Evolutionary conservation across 176 grass and related monocot genomes (phyloP), one percentile per base, ranked within the genome.

Genomic region (Ananas comosus): DNA sequence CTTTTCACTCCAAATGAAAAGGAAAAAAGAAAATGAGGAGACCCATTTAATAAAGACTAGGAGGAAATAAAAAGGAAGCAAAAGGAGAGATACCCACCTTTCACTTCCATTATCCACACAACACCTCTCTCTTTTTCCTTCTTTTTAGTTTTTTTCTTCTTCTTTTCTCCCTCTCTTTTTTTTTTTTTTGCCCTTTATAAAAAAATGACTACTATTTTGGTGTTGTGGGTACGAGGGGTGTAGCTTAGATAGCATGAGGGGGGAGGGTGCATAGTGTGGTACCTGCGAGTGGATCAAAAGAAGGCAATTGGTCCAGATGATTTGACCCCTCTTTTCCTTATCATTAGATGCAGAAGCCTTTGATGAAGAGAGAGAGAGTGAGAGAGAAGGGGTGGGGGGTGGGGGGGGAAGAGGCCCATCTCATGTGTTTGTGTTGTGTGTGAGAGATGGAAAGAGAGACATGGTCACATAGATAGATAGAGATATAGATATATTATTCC

Each of bases 81-180:
- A 91, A 78, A 65, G 64, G 63, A 88, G 66, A 91, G 82, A 88
- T 84, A 77, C 75, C 83, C 77, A 88, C 85, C 85, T 82, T 83
- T 88, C 87, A 81, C 86, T 92, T 72, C 79, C 86, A 87, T 92
- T 85, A 96, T 92, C 85, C 79, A 81, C 64, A 53, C 78, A 81
- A 74, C 79, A 67, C 72, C 73, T 59, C 74, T 49, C 68, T 71
- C 21, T 48, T 54, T 42, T 42, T 42, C 83, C 81, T 80, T 75
- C 50, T 64, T 80, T 83, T 76, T 64, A 68, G 14, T 47, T 23
- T 70, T 61, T 25, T 50, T 53, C 79, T 86, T 74, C 61, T 70
- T 84, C 80, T 70, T 80, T 67, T 87, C 53, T 80, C 49, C 79
- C 49, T 65, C 50, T 53, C 49, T 25, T 17, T n/a, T 29, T 13